phyloP scores from a whole-genome alignment of 495 filamentous ascomycete genomes.

The Alectoria sarmentosa region DNA sequence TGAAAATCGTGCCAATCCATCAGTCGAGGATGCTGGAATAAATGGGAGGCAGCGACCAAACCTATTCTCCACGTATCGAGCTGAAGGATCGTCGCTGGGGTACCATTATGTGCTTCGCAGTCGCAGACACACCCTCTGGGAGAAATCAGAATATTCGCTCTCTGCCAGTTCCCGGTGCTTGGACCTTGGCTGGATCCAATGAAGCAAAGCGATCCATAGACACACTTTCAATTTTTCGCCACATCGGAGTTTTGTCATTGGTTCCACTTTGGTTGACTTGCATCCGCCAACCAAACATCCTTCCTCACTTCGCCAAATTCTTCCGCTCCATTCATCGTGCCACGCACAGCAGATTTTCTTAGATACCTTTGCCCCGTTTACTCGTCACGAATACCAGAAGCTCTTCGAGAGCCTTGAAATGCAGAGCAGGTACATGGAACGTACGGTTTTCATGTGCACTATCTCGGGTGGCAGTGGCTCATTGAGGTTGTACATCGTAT shows the following conservation, averaged over 20 bases:
- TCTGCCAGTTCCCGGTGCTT: neutral
- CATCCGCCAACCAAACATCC: neutral
- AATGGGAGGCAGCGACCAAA: neutral
- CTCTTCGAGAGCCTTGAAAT: neutral
- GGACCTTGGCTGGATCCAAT: neutral
- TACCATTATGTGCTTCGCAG: neutral
- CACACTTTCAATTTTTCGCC: neutral
- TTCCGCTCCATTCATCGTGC: neutral
- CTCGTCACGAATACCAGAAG: neutral
- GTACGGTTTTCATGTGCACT: neutral
- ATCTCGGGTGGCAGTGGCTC: neutral
- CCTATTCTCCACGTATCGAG: neutral
- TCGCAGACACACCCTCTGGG: neutral
- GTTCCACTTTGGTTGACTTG: neutral
- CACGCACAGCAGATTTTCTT: neutral
- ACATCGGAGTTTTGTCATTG: too few species aligned
- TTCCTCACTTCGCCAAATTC: neutral
- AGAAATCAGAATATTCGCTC: neutral
- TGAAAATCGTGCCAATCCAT: neutral
- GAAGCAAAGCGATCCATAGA: too few species aligned
- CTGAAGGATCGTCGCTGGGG: neutral
- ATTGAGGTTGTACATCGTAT: neutral
- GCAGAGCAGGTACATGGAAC: neutral
- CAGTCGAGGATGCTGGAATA: neutral
- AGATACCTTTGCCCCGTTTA: neutral